Conservation (phyloP, 2,329 filamentous ascomycete genomes). For the Botrytis deweyae region DNA sequence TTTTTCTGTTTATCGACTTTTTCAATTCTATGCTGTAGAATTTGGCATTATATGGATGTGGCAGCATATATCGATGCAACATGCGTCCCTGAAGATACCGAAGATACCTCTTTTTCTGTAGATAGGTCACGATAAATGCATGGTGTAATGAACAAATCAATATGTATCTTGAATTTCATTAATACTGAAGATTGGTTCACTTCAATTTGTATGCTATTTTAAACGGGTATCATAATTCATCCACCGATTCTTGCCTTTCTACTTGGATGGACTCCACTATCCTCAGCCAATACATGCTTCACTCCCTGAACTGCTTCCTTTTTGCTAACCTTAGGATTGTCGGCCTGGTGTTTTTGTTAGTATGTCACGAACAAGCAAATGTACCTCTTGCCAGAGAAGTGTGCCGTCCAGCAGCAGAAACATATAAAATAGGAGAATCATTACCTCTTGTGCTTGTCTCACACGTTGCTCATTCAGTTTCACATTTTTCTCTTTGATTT, state of each 20-base stretch:
- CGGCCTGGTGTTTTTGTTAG: conserved; percentile 11
- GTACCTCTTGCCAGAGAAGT: background rate
- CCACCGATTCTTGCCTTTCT: conserved; percentile 32
- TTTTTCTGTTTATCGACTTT: conserved; percentile 16
- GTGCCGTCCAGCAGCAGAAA: background rate
- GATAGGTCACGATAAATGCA: conserved; percentile 29
- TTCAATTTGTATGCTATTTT: background rate
- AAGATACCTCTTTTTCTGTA: conserved; percentile 33
- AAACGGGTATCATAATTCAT: conserved; percentile 4
- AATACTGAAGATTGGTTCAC: background rate
- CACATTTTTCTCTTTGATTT: conserved; percentile 81
- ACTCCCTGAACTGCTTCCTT: conserved; percentile 31
- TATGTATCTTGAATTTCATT: conserved; percentile 11
- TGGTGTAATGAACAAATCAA: conserved; percentile 24
- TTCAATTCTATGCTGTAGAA: conserved; percentile 21
- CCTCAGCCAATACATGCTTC: conserved; percentile 30
- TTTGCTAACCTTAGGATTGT: conserved; percentile 9
- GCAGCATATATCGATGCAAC: conserved; percentile 11
- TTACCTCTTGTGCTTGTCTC: conserved; percentile 32
- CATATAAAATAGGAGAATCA: background rate
- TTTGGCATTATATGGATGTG: conserved; percentile 13
- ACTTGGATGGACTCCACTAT: conserved; percentile 37
- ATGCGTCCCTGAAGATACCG: conserved; percentile 21
- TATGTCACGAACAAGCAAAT: background rate
- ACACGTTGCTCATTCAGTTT: conserved; percentile 65